phyloP scores from a whole-genome alignment of 139 green algal species.

The Ostreobium quekettii region DNA sequence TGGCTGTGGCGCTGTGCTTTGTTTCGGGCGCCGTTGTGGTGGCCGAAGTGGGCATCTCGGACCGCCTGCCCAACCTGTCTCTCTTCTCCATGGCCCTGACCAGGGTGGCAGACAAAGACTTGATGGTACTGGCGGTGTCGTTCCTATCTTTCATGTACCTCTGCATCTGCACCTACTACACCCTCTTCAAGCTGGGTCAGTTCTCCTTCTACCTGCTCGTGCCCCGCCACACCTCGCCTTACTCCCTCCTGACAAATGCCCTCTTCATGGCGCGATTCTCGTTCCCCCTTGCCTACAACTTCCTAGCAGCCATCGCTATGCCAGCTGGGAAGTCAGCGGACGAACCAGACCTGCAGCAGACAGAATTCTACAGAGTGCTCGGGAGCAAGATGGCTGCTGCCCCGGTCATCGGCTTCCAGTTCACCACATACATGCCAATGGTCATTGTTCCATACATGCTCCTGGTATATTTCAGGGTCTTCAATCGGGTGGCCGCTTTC shows the following conservation, averaged over 20 bases:
- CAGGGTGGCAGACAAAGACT: conserved; percentile 7
- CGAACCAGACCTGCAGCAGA: conserved; percentile 24
- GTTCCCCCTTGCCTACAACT: conserved; percentile 53
- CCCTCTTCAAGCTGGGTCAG: conserved; percentile 35
- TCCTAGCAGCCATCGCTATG: conserved; percentile 44
- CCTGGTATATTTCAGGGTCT: conserved; percentile 29
- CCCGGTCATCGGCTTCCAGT: conserved; percentile 44
- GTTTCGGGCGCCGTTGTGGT: conserved; percentile 36
- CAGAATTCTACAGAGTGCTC: conserved; percentile 45
- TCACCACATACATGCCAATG: conserved; percentile 44
- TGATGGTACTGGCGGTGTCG: conserved; percentile 26
- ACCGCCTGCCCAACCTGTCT: conserved; percentile 37
- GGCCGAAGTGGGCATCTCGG: conserved; percentile 39
- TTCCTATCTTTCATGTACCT: conserved; percentile 40
- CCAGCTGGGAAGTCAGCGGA: conserved; percentile 18
- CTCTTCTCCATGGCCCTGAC: conserved; percentile 29
- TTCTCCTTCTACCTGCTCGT: conserved; percentile 53
- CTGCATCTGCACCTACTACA: conserved; percentile 33
- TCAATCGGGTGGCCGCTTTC: conserved; percentile 29
- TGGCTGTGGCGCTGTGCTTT: conserved; percentile 27
- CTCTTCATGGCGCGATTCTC: conserved; percentile 49
- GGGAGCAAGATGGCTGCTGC: conserved; percentile 43
- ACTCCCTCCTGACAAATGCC: conserved; percentile 47
- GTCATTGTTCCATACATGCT: conserved; percentile 44
- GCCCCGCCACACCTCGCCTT: conserved; percentile 42